Conservation (phyloP, 2,329 filamentous ascomycete species). For the Pseudopithomyces chartarum region DNA sequence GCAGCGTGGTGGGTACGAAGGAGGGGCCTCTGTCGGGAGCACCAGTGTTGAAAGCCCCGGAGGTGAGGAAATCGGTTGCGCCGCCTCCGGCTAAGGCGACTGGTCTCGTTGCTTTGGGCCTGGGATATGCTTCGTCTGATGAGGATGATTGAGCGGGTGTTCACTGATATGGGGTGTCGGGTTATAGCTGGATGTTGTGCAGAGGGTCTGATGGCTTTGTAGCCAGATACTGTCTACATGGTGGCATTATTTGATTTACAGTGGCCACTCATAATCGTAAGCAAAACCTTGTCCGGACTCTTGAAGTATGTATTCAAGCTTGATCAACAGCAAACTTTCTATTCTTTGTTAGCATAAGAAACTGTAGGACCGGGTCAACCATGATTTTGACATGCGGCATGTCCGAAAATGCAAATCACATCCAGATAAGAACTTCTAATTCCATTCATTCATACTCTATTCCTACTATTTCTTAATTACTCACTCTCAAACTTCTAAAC, state of each 20-base stretch:
- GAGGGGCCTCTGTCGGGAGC: constrained; percentile 3
- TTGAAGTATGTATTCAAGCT: too few species aligned
- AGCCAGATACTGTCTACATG: background rate
- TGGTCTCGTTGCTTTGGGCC: constrained; percentile 36
- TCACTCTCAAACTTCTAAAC: too few species aligned
- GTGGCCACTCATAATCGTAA: background rate
- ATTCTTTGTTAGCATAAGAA: too few species aligned
- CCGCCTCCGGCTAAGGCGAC: constrained; percentile 20
- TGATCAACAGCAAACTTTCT: too few species aligned
- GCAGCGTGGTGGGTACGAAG: background rate
- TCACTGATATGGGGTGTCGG: background rate
- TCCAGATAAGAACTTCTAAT: too few species aligned
- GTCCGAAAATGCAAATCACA: too few species aligned
- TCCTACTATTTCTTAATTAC: too few species aligned
- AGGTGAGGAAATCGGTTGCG: constrained; percentile 12
- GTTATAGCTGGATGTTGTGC: background rate
- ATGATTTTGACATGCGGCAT: too few species aligned
- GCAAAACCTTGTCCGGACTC: too few species aligned
- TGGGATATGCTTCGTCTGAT: constrained; percentile 52
- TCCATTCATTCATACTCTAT: too few species aligned
- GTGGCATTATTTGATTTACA: background rate
- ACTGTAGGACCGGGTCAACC: too few species aligned
- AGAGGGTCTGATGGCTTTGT: background rate
- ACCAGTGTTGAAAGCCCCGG: background rate
- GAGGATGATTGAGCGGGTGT: constrained; percentile 42